Evolutionary conservation across 331 rosid genomes (phyloP).

Genomic region (Acacia concinna): DNA sequence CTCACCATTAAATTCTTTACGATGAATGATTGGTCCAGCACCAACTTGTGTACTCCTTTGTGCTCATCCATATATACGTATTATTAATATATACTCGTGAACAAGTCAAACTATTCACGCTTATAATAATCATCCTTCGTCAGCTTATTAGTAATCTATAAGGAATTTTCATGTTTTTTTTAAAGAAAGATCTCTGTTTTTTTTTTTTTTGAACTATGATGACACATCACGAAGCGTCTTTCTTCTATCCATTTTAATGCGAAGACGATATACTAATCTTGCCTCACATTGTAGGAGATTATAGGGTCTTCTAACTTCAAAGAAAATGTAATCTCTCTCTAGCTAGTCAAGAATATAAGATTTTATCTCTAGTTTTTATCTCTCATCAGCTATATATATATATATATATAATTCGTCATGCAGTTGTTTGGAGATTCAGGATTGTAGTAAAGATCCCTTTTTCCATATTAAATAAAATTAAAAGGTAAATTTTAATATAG

Average conservation of each 20-base stretch:
- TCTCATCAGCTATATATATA: too few relatives aligned
- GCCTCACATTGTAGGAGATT: not conserved
- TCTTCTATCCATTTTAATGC: not conserved
- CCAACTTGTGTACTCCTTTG: conserved; percentile 13
- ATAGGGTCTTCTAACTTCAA: not conserved
- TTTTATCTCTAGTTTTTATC: not conserved
- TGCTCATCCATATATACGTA: not conserved
- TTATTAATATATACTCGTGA: not conserved
- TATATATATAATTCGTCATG: not conserved
- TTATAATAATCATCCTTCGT: not conserved
- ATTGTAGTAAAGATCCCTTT: too few relatives aligned
- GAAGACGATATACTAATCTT: not conserved
- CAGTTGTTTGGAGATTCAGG: not conserved
- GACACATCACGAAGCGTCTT: not conserved
- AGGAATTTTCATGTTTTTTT: not conserved
- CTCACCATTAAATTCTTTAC: not conserved
- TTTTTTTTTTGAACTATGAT: not conserved
- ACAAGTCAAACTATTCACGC: not conserved
- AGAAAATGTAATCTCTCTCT: not conserved
- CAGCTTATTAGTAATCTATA: not conserved
- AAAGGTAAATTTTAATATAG: not conserved
- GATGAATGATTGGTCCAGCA: conserved; percentile 9
- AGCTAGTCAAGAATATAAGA: not conserved
- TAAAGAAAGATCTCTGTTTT: not conserved
- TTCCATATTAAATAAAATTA: too few relatives aligned